These are phyloP conservation scores for Salvia hispanica DNA, from an alignment of 257 asterid species.

Conservation along the genomic window DNA sequence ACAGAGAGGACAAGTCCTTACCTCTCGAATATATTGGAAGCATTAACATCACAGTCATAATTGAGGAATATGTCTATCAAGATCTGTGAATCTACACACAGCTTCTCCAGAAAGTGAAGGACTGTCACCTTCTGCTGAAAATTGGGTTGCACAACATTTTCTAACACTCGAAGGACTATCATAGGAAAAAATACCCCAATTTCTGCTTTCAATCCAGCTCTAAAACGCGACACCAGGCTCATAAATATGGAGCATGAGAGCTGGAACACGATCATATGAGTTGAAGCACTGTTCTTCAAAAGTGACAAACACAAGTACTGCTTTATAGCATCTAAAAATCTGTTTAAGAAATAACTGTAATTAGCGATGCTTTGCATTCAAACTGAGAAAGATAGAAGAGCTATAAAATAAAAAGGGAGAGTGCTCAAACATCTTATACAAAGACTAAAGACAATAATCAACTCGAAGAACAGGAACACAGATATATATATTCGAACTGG, in stretches of 20 bases:
- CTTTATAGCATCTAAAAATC: conserved; percentile 96
- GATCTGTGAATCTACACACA: conserved; percentile 89
- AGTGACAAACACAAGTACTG: conserved; percentile 94
- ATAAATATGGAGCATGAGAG: conserved; percentile 98
- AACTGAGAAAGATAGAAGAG: conserved; percentile 1
- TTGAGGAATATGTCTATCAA: conserved; percentile 96
- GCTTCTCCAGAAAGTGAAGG: conserved; percentile 92
- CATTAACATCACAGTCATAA: conserved; percentile 98
- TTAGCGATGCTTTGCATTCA: conserved; percentile 25
- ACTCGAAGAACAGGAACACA: neutral
- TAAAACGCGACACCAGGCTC: conserved; percentile 90
- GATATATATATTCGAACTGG: neutral
- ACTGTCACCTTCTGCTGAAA: conserved; percentile 99
- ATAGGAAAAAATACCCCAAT: conserved; percentile 98
- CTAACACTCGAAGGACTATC: conserved; percentile 93
- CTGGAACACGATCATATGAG: conserved; percentile 93
- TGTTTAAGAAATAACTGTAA: conserved; percentile 45
- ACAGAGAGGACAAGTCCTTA: conserved; percentile 38
- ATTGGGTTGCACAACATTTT: conserved; percentile 93
- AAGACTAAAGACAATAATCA: conserved; percentile 12
- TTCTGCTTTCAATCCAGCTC: conserved; percentile 97
- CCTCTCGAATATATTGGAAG: conserved; percentile 99
- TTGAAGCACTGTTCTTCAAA: conserved; percentile 94
- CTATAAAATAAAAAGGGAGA: conserved; percentile 8
- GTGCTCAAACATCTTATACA: neutral